A percentile compares a stretch with the other conserved stretches of the same genome.
Evolutionary conservation across 108 stramenopile genomes (phyloP).

Genomic region (Pseudonitzschia multistriata): DNA sequence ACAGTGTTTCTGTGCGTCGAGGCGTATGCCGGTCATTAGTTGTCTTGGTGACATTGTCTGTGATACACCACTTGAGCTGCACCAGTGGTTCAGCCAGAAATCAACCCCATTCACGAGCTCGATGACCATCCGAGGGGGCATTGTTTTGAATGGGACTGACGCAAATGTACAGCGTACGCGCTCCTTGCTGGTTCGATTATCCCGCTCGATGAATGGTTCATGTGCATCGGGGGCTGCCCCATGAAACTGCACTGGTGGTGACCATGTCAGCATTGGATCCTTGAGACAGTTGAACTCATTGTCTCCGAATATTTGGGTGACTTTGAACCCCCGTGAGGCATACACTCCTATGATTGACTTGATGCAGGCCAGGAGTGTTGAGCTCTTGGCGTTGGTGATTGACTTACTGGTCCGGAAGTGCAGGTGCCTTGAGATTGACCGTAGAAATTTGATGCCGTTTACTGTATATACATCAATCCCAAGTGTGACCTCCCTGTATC

Average conservation of each 20-base stretch:
- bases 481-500: neutral
- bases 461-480: neutral
- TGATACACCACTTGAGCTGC: neutral
- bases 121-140: neutral
- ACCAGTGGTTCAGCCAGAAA: neutral
- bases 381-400: neutral
- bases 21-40: neutral
- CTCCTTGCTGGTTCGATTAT: neutral
- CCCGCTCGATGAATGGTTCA: neutral
- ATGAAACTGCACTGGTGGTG: neutral
- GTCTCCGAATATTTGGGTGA: neutral
- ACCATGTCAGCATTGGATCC: neutral
- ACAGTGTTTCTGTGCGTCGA: neutral
- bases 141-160: neutral
- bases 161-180: neutral
- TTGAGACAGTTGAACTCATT: neutral
- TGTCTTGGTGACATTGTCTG: neutral
- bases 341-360: neutral
- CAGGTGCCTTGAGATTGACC: neutral
- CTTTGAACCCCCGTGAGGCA: neutral
- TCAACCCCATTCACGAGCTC: neutral
- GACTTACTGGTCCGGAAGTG: neutral
- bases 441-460: neutral
- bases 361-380: neutral
- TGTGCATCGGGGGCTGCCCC: neutral